These are phyloP conservation scores for Tricholoma matsutake DNA, from an alignment of 768 basidiomycete genomes.

Conservation along the genomic window DNA sequence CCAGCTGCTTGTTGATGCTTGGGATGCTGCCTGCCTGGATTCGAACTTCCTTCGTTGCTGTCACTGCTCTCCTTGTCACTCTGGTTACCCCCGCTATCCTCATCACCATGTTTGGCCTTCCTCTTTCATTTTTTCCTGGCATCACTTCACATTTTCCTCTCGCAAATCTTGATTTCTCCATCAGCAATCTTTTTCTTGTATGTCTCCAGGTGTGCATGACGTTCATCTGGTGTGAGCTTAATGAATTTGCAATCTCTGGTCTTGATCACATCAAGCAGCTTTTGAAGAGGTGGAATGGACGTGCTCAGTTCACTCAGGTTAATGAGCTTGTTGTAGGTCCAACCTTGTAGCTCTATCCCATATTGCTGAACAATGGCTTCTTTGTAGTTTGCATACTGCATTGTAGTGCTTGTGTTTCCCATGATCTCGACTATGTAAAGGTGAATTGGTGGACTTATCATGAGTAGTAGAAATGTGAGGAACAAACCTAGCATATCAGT, in stretches of 20 bases:
- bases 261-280: not conserved
- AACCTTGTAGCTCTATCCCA: not conserved
- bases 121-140: not conserved
- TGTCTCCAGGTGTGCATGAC: not conserved
- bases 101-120: not conserved
- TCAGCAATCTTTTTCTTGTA: constrained; percentile 1
- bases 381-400: not conserved
- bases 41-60: not conserved
- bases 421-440: not conserved
- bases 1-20: not conserved
- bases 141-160: not conserved
- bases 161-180: not conserved
- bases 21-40: not conserved
- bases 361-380: not conserved
- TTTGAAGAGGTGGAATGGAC: not conserved
- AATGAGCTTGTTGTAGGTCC: not conserved
- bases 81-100: not conserved
- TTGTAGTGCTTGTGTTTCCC: not conserved
- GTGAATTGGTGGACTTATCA: not conserved
- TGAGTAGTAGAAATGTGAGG: not conserved
- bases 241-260: not conserved
- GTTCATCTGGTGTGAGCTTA: not conserved
- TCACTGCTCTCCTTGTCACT: not conserved
- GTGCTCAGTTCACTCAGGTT: not conserved
- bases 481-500: not conserved